Base-by-base conservation (phyloP, 1,284 basidiomycete genomes). In the Lentinus polychrous region DNA sequence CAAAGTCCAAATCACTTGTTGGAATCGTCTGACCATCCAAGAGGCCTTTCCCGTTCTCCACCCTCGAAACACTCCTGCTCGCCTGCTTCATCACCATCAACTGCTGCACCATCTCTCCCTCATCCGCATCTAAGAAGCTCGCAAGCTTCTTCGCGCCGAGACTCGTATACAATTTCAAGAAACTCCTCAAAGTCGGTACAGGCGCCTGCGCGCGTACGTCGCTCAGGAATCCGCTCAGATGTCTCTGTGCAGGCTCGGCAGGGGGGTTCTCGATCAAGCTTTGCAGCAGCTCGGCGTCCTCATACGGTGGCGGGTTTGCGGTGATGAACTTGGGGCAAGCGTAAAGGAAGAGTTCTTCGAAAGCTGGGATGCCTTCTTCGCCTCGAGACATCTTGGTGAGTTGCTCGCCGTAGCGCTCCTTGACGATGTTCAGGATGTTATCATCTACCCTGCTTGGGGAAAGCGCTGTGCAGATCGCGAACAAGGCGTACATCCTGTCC, bases 281-380 rank as follows among this genome's bases (percentile, higher is more conserved):
- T 17, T 76, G 71, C 39, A 96, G 76, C 0, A 83, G 75, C 18
- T 76, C 72, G 1, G 80, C 66, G 62, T 95, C 90, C 49, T 96
- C 89, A 71, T 96, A 98, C 2, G 91, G 89, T 1, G 94, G 94
- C 2, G 94, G 85, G 66, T 93, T 95, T 54, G 91, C 91, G 8
- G 83, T 83, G 68, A 99, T 94, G 73, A 97, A 98, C 67, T 97
- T 96, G 11, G 95, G 95, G 67, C 91, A 95, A 11, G 94, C 91
- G 55, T 91, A 91, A 23, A 91, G 69, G 79, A 94, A 99, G 47
- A 98, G 84, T 66, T 99, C 95, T 66, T 95, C 89, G 66, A 92
- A 97, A 0, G 89, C 86, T 12, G 84, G 73, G 38, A 94, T 70
- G 10, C 86, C 85, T 54, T 94, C 92, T 52, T 81, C 73, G 31